Evolutionary conservation across 495 filamentous ascomycete species (phyloP).

Genomic region (Coniosporium apollinis): DNA sequence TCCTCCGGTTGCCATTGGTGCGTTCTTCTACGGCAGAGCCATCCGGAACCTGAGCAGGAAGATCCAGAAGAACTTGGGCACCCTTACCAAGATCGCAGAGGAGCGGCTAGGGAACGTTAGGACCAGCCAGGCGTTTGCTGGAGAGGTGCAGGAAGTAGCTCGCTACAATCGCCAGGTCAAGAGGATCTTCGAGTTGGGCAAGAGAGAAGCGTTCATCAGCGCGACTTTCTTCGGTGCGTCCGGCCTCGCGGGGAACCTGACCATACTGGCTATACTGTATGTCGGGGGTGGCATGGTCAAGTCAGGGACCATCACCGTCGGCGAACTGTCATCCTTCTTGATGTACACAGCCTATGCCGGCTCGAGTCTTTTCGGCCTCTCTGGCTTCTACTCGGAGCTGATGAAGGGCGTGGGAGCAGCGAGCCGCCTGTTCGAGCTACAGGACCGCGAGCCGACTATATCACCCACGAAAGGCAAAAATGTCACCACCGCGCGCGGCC

Average conservation of each 20-base stretch:
- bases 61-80: constrained; percentile 84
- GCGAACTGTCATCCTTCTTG: constrained; percentile 89
- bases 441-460: constrained; percentile 81
- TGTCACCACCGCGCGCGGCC: constrained; percentile 66
- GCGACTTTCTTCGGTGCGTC: constrained; percentile 84
- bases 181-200: constrained; percentile 79
- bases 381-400: constrained; percentile 90
- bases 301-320: constrained; percentile 68
- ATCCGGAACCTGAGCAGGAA: constrained; percentile 76
- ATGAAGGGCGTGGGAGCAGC: constrained; percentile 98
- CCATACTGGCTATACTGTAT: constrained; percentile 79
- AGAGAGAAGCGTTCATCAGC: constrained; percentile 67
- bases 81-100: constrained; percentile 89
- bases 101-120: constrained; percentile 89
- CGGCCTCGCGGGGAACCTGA: constrained; percentile 87
- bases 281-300: constrained; percentile 82
- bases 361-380: constrained; percentile 77
- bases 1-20: constrained; percentile 79
- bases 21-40: constrained; percentile 75
- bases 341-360: constrained; percentile 97
- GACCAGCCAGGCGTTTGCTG: constrained; percentile 89
- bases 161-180: constrained; percentile 85
- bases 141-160: constrained; percentile 73
- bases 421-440: constrained; percentile 84
- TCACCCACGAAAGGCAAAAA: constrained; percentile 61